Evolutionary conservation across 2,329 filamentous ascomycete species (phyloP).

Genomic region (Colletotrichum gigasporum): DNA sequence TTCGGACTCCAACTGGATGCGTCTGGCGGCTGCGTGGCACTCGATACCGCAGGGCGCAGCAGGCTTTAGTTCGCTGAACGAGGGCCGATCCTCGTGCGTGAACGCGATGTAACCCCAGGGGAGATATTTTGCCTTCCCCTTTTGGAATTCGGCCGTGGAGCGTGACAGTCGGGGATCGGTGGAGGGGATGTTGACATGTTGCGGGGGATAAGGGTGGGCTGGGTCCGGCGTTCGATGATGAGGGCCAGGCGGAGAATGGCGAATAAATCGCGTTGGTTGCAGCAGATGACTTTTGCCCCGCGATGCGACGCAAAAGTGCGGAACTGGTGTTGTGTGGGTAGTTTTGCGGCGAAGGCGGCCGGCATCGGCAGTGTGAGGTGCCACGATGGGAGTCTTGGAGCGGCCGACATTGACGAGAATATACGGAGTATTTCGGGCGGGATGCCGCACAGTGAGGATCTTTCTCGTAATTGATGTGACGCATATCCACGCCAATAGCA

Average conservation of each 20-base stretch:
- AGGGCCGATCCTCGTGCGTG: slow-evolving; percentile 6
- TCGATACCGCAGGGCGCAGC: background rate
- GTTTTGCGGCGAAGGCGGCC: too few relatives aligned
- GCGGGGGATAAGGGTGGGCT: background rate
- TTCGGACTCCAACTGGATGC: background rate
- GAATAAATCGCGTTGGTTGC: background rate
- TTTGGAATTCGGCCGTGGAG: slow-evolving; percentile 10
- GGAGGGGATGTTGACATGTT: background rate
- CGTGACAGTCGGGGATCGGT: background rate
- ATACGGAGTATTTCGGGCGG: background rate
- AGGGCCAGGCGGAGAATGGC: background rate
- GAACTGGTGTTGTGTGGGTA: background rate
- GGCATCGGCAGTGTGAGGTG: background rate
- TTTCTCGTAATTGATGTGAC: background rate
- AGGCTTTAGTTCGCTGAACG: background rate
- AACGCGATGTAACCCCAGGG: slow-evolving; percentile 14
- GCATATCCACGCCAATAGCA: background rate
- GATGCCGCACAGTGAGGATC: too few relatives aligned
- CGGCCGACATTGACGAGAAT: too few relatives aligned
- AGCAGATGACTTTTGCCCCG: background rate
- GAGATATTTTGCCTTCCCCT: slow-evolving; percentile 23
- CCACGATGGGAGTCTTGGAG: too few relatives aligned
- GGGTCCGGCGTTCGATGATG: background rate
- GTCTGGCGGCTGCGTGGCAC: background rate
- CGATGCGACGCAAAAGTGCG: background rate